phyloP scores from a whole-genome alignment of 257 asterid genomes.

The Nicotiana noctiflora region DNA sequence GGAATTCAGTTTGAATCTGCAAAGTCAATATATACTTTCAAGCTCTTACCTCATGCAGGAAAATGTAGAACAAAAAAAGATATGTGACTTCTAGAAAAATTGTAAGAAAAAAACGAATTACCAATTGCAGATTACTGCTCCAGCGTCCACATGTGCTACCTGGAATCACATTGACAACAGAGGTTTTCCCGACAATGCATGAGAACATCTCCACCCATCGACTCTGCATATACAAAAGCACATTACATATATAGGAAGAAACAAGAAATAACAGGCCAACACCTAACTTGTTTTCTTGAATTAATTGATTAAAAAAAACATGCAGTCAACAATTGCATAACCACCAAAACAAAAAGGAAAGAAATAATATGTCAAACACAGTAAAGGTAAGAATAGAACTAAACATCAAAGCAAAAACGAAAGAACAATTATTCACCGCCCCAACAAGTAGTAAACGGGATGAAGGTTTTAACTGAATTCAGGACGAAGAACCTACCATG shows the following conservation, averaged over 20 bases:
- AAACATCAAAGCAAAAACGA: background rate
- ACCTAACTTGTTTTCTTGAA: background rate
- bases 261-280: background rate
- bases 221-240: slow-evolving; percentile 17
- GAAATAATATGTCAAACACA: background rate
- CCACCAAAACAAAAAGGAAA: background rate
- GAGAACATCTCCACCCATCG: slow-evolving; percentile 69
- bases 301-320: background rate
- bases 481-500: slow-evolving; percentile 31
- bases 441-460: background rate
- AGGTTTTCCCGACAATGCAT: slow-evolving; percentile 46
- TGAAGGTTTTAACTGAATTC: background rate
- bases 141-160: slow-evolving; percentile 62
- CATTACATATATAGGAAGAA: background rate
- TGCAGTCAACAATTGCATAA: background rate
- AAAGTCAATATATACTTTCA: background rate
- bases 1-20: slow-evolving; percentile 78
- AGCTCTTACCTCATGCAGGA: background rate
- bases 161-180: slow-evolving; percentile 50
- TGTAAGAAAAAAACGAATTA: slow-evolving; percentile 14
- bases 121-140: slow-evolving; percentile 72
- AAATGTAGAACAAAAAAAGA: background rate
- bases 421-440: background rate
- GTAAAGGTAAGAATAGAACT: background rate
- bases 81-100: background rate